These are phyloP conservation scores for Cladophialophora yegresii DNA, from an alignment of 2,329 filamentous ascomycete genomes.

Conservation along the genomic window DNA sequence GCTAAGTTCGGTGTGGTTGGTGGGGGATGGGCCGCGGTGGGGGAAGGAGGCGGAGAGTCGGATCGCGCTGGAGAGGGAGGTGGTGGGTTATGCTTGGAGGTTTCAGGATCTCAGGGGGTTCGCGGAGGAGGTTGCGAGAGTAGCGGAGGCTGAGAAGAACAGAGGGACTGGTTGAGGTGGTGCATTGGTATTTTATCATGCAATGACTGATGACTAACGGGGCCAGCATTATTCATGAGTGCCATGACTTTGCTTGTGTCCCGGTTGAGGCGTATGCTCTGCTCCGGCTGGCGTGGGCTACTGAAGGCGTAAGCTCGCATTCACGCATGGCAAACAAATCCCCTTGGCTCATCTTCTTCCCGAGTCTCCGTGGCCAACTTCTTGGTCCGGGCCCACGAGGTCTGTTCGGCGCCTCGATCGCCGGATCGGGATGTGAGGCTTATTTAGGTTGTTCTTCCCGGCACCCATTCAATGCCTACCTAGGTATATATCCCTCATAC, in stretches of 20 bases:
- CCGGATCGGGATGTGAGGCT: neutral
- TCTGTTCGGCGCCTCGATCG: neutral
- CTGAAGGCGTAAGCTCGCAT: neutral
- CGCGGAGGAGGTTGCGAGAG: constrained; percentile 25
- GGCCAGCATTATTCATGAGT: neutral
- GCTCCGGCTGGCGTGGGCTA: neutral
- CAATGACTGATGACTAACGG: neutral
- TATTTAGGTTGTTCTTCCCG: neutral
- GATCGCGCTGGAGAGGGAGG: constrained; percentile 35
- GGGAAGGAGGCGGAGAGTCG: constrained; percentile 35
- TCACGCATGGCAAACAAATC: neutral
- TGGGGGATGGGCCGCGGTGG: constrained; percentile 36
- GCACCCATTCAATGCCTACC: neutral
- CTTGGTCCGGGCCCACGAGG: neutral
- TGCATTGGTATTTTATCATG: neutral
- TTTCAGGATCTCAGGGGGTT: constrained; percentile 32
- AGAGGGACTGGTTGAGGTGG: neutral
- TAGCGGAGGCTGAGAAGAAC: neutral
- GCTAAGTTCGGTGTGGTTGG: constrained; percentile 61
- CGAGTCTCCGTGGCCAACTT: neutral
- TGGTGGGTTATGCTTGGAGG: constrained; percentile 36
- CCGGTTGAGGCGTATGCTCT: neutral
- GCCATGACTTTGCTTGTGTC: neutral
- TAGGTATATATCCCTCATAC: neutral
- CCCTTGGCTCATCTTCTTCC: neutral